Percentiles rank a stretch among this genome's conserved stretches.
Conservation (phyloP, 2,329 filamentous ascomycete genomes). For the Alternaria sp. region DNA sequence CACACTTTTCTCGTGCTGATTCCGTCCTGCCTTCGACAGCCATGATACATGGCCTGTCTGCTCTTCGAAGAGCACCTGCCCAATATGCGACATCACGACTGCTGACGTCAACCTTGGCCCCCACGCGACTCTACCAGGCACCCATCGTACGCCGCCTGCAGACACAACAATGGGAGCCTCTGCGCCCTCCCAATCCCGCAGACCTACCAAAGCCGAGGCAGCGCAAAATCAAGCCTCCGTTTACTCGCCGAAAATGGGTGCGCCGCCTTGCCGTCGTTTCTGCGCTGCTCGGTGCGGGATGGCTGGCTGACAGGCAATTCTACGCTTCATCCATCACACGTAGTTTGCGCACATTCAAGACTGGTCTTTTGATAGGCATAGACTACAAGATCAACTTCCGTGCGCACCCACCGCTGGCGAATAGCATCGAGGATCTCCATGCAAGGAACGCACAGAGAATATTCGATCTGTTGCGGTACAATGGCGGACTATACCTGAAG, state of each 20-base stretch:
- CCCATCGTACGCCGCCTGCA: constrained; percentile 40
- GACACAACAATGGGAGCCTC: constrained; percentile 53
- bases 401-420: constrained; percentile 76
- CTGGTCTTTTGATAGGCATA: constrained; percentile 80
- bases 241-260: constrained; percentile 76
- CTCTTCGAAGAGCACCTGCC: constrained; percentile 41
- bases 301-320: constrained; percentile 74
- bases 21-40: constrained; percentile 29
- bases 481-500: constrained; percentile 95
- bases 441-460: constrained; percentile 83
- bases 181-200: constrained; percentile 75
- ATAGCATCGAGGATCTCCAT: constrained; percentile 80
- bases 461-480: constrained; percentile 80
- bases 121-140: constrained; percentile 21
- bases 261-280: constrained; percentile 74
- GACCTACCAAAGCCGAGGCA: constrained; percentile 68
- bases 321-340: constrained; percentile 83
- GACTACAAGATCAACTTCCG: constrained; percentile 99
- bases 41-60: constrained; percentile 52
- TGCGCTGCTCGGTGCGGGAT: constrained; percentile 67
- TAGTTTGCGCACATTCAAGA: constrained; percentile 81
- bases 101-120: constrained; percentile 27
- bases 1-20: constrained; percentile 25
- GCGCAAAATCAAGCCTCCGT: constrained; percentile 74
- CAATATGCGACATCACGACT: constrained; percentile 32